Conservation (phyloP, 2,329 filamentous ascomycete genomes). For the Ceratocystis alfenasii region DNA sequence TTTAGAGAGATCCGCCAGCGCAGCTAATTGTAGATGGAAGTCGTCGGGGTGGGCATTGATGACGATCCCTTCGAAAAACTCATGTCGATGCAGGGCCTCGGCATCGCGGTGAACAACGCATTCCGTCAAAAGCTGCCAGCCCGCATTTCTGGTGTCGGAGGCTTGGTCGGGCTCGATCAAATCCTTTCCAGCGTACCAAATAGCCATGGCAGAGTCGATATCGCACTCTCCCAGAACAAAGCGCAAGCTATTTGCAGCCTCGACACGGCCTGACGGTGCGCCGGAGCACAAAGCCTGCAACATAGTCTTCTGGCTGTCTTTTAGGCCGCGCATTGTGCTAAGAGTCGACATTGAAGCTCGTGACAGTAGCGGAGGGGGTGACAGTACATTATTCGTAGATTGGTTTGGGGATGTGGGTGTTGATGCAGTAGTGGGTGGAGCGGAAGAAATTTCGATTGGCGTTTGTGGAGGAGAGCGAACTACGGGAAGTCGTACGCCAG, state of each 20-base stretch:
- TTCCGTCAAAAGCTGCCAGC: slow-evolving; percentile 53
- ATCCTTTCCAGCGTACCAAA: slow-evolving; percentile 56
- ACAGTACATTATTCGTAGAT: slow-evolving; percentile 8
- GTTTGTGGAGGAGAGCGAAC: slow-evolving; percentile 37
- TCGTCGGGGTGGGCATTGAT: slow-evolving; percentile 46
- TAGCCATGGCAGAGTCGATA: slow-evolving; percentile 46
- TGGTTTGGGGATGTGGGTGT: slow-evolving; percentile 9
- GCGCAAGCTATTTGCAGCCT: slow-evolving; percentile 46
- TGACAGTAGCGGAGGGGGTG: slow-evolving; percentile 16
- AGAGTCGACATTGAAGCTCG: slow-evolving; percentile 26
- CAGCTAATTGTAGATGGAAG: slow-evolving; percentile 53
- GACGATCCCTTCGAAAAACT: slow-evolving; percentile 53
- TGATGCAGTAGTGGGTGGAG: slow-evolving; percentile 13
- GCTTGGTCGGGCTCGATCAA: slow-evolving; percentile 48
- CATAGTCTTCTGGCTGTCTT: slow-evolving; percentile 41
- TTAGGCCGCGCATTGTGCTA: slow-evolving; percentile 33
- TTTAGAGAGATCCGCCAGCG: slow-evolving; percentile 49
- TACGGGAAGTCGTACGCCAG: slow-evolving; percentile 38
- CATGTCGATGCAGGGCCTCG: slow-evolving; percentile 54
- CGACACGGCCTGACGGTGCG: slow-evolving; percentile 40
- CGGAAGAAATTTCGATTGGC: slow-evolving; percentile 32
- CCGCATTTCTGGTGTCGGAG: slow-evolving; percentile 43
- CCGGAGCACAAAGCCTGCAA: slow-evolving; percentile 45
- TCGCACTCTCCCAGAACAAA: slow-evolving; percentile 47
- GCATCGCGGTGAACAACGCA: slow-evolving; percentile 51